Percentiles rank a stretch among this genome's conserved stretches.
Conservation (phyloP, 1,284 basidiomycete genomes). For the Marasmius tenuissimus region DNA sequence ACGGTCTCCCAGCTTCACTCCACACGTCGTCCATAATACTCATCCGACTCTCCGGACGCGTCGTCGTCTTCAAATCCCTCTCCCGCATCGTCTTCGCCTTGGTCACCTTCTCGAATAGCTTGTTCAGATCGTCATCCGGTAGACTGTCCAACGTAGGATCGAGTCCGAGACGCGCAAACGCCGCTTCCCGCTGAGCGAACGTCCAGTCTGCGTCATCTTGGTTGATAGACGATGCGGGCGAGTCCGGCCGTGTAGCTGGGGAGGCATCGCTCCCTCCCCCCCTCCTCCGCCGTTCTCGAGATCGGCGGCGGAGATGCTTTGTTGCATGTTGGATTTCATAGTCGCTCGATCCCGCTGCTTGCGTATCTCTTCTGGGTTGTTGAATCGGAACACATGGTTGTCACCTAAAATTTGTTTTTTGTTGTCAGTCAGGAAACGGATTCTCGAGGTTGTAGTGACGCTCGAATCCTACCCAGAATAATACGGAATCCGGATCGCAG, state of each 20-base stretch:
- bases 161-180: conserved; percentile 77
- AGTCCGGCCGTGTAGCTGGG: conserved; percentile 69
- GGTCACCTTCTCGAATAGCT: conserved; percentile 88
- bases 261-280: conserved; percentile 36
- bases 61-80: conserved; percentile 65
- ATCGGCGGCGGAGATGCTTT: conserved; percentile 64
- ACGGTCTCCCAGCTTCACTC: conserved; percentile 77
- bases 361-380: conserved; percentile 92
- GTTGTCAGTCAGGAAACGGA: conserved; percentile 6
- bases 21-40: conserved; percentile 83
- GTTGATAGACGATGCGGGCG: conserved; percentile 68
- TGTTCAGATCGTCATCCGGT: conserved; percentile 91
- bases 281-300: conserved; percentile 51
- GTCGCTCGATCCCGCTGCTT: conserved; percentile 82
- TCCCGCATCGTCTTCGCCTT: conserved; percentile 90
- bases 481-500: conserved; percentile 93
- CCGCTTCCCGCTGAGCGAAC: conserved; percentile 90
- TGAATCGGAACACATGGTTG: conserved; percentile 97
- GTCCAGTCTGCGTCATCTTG: conserved; percentile 88
- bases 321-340: conserved; percentile 64
- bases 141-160: conserved; percentile 88
- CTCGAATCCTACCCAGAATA: conserved; percentile 72
- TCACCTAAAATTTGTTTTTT: conserved; percentile 65
- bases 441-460: conserved; percentile 7
- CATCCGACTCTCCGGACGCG: conserved; percentile 80